These are phyloP conservation scores for Huntiella bhutanensis DNA, from an alignment of 2,329 filamentous ascomycete genomes.

Conservation along the genomic window DNA sequence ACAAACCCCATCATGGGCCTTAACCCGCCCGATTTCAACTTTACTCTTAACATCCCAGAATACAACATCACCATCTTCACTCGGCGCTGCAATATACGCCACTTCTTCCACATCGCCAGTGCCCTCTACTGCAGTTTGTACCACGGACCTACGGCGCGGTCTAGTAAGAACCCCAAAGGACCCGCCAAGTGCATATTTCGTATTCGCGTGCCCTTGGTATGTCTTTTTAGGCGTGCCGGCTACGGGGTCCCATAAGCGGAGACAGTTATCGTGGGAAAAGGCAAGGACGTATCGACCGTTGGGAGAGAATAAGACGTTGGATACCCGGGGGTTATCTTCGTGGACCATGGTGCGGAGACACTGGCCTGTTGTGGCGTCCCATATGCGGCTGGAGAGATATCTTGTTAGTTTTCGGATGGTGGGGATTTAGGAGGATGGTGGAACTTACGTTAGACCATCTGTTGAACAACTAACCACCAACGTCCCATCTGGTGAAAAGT, in stretches of 20 bases:
- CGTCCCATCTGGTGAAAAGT: slow-evolving; percentile 83
- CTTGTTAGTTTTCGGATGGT: background rate
- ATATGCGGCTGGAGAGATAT: slow-evolving; percentile 45
- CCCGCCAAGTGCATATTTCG: slow-evolving; percentile 66
- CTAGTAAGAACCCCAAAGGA: slow-evolving; percentile 45
- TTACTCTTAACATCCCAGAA: slow-evolving; percentile 87
- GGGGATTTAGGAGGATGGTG: background rate
- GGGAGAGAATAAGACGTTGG: slow-evolving; percentile 63
- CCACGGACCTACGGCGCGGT: slow-evolving; percentile 9
- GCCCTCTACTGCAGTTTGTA: slow-evolving; percentile 7
- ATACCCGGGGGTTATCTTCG: slow-evolving; percentile 45
- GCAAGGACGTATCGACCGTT: slow-evolving; percentile 89
- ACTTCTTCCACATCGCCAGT: background rate
- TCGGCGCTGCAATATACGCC: slow-evolving; percentile 60
- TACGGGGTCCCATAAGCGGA: slow-evolving; percentile 90
- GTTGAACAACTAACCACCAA: slow-evolving; percentile 80
- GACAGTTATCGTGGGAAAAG: slow-evolving; percentile 74
- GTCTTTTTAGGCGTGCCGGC: slow-evolving; percentile 86
- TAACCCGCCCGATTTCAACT: slow-evolving; percentile 52
- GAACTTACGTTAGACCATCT: slow-evolving; percentile 62
- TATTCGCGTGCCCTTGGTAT: slow-evolving; percentile 81
- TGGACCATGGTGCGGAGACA: slow-evolving; percentile 88
- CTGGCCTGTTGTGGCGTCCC: slow-evolving; percentile 90
- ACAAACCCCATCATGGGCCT: slow-evolving; percentile 36
- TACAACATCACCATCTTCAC: slow-evolving; percentile 69